Evolutionary conservation across 306 rosid genomes (phyloP).

Genomic region (Luffa aegyptiaca): DNA sequence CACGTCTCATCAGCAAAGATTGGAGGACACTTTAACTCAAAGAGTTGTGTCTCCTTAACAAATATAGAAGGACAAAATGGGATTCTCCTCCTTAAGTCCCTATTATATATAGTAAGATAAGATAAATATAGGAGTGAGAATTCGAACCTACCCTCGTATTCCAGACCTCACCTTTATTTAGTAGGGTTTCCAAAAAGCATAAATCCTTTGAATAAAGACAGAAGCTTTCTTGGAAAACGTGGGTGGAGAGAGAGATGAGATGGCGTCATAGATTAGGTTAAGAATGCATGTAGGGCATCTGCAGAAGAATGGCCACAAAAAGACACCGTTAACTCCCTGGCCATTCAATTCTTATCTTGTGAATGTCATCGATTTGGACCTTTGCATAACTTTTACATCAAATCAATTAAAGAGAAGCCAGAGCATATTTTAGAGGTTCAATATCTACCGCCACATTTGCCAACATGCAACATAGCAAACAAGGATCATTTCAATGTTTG

Average conservation of each 20-base stretch:
- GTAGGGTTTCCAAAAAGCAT: not conserved
- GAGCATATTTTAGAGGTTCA: not conserved
- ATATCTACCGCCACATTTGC: not conserved
- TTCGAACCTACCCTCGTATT: too few relatives aligned
- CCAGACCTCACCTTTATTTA: not conserved
- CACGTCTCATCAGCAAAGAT: too few relatives aligned
- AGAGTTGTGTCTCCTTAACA: too few relatives aligned
- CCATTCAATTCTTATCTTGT: conserved; percentile 5
- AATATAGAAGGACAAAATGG: too few relatives aligned
- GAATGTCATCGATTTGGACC: not conserved
- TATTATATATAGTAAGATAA: too few relatives aligned
- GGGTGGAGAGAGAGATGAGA: not conserved
- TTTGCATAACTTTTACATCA: not conserved
- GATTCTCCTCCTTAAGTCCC: too few relatives aligned
- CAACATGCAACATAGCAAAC: not conserved
- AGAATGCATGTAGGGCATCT: conserved; percentile 7
- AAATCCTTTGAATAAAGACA: not conserved
- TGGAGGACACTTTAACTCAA: too few relatives aligned
- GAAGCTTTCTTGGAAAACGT: not conserved
- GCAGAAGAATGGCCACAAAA: not conserved
- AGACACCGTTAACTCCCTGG: not conserved
- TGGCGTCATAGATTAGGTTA: not conserved
- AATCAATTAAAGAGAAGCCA: not conserved
- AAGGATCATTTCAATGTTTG: not conserved
- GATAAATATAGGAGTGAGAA: too few relatives aligned